Evolutionary conservation across 345 rosid species (phyloP).

Genomic region (Carallia brachiata): DNA sequence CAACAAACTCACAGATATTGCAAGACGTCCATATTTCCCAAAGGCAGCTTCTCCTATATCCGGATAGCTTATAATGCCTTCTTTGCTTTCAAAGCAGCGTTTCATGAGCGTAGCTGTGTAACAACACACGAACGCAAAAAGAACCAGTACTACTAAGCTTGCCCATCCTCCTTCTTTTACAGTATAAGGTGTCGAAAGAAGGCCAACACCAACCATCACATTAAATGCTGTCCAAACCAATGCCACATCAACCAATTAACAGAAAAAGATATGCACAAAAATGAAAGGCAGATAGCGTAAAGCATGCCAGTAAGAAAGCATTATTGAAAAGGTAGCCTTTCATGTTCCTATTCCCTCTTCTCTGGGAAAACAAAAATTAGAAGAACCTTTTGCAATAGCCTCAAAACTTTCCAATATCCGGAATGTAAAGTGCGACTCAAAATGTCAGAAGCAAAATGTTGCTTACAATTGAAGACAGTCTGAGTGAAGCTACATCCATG

Average conservation of each 20-base stretch:
- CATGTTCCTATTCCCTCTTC: too few relatives aligned
- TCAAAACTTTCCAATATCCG: too few relatives aligned
- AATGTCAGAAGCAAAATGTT: background rate
- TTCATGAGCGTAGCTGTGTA: slow-evolving; percentile 86
- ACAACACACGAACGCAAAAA: slow-evolving; percentile 64
- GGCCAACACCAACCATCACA: slow-evolving; percentile 92
- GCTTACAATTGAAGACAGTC: slow-evolving; percentile 79
- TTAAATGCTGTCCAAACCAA: slow-evolving; percentile 53
- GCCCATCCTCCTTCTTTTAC: slow-evolving; percentile 83
- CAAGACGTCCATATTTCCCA: slow-evolving; percentile 81
- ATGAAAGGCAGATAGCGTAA: too few relatives aligned
- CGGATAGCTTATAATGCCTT: slow-evolving; percentile 71
- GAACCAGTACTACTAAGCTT: slow-evolving; percentile 51
- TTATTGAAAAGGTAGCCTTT: too few relatives aligned
- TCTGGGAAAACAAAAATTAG: background rate
- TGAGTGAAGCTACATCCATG: slow-evolving; percentile 82
- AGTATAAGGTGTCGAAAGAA: slow-evolving; percentile 80
- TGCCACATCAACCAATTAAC: background rate
- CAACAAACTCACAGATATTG: slow-evolving; percentile 58
- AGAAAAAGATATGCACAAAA: background rate
- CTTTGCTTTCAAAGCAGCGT: slow-evolving; percentile 74
- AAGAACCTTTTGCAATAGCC: too few relatives aligned
- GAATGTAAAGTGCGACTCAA: background rate
- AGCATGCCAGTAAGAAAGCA: too few relatives aligned
- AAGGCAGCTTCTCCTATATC: slow-evolving; percentile 97